These are phyloP conservation scores for Bacidia rubella DNA, from an alignment of 495 filamentous ascomycete genomes.

Conservation along the genomic window DNA sequence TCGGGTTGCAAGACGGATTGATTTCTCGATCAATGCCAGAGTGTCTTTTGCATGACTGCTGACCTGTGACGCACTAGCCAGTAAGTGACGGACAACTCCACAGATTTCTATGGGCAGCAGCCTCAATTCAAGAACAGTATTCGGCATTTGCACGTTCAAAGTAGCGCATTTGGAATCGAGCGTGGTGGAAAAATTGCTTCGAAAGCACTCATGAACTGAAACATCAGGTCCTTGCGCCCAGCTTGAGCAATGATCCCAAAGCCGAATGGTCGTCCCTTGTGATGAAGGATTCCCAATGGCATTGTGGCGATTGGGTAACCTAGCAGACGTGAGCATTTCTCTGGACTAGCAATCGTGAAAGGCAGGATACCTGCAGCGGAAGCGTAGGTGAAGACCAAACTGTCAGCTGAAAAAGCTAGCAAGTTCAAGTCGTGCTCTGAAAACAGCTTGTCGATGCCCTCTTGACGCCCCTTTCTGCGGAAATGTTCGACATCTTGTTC, in stretches of 20 bases:
- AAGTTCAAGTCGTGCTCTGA: conserved; percentile 17
- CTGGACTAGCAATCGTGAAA: background rate
- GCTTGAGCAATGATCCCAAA: background rate
- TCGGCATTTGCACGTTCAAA: no score
- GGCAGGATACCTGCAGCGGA: conserved; percentile 18
- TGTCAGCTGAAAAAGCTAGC: conserved; percentile 22
- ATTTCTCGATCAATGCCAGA: no score
- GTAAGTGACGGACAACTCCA: no score
- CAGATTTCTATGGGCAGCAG: no score
- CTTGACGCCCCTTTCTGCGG: conserved; percentile 6
- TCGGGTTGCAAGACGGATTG: no score
- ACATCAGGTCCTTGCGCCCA: background rate
- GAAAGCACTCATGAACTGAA: conserved; percentile 4
- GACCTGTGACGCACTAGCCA: no score
- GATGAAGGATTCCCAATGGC: background rate
- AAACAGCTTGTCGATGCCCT: conserved; percentile 16
- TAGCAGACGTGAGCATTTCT: no score
- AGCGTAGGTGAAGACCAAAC: conserved; percentile 21
- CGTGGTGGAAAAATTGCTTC: background rate
- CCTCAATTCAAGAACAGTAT: no score
- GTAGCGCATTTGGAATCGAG: no score
- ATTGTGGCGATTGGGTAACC: conserved; percentile 3
- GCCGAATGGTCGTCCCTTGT: conserved; percentile 2
- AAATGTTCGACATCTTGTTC: conserved; percentile 10
- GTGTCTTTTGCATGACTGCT: no score